Evolutionary conservation across 2,329 filamentous ascomycete genomes (phyloP), one percentile per base, ranked within the genome.

Genomic region (Metarhizium brunneum): DNA sequence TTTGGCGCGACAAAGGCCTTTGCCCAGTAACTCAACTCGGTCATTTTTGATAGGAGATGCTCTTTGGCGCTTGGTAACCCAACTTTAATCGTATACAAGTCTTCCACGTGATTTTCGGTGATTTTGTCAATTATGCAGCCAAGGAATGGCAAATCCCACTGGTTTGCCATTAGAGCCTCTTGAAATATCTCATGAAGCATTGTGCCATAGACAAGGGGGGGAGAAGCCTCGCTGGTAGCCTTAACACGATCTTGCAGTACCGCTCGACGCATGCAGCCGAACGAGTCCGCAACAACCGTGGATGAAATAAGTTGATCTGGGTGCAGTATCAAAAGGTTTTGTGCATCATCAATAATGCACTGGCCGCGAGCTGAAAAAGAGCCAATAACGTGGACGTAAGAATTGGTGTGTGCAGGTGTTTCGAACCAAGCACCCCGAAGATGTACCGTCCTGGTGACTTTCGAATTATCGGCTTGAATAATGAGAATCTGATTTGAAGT

Each of bases 161-260:
- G 73, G 66, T 97, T 96, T 3, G 82, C 82, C 66, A 89, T 84
- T 65, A 99, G 74, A 2, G 92, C 91, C 66, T 92, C 86, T 68
- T 99, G 94, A 62, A 99, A 97, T 25, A 97, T 84, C 67, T 97
- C 92, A 68, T 99, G 94, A 14, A 99, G 80, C 56, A 99, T 86
- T 42, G 89, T 94, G 50, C 94, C 94, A 66, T 97, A 97, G 0
- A 97, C 84, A 63, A 96, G 84, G 1, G 92, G 84, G 38, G 88
- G 82, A 48, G 85, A 89, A 2, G 89, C 80, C 61, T 90, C 88
- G 64, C 86, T 87, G 0, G 91, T 92, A 8, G 90, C 90, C 70
- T 97, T 97, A 63, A 99, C 87, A 36, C 94, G 86, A 68, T 99
- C 92, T 69, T 97, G 92, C 30, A 99, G 80, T 1, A 97, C 92